phyloP scores from a whole-genome alignment of 805 yeast genomes.

The Citeromyces matritensis region DNA sequence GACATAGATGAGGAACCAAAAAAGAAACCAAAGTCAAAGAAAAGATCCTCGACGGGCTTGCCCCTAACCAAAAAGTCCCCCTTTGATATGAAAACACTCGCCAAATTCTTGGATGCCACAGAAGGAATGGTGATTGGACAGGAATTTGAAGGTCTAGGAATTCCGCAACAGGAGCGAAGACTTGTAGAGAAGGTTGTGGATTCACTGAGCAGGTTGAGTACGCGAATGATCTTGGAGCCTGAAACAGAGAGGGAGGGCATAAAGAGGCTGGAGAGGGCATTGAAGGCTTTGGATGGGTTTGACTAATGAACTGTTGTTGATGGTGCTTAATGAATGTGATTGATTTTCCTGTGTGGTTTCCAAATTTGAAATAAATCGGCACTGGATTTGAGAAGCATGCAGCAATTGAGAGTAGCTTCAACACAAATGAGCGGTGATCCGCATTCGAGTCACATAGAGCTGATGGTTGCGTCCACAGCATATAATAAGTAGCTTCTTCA shows the following conservation, averaged over 20 bases:
- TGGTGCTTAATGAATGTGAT: too few relatives aligned
- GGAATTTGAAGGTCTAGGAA: constrained; percentile 59
- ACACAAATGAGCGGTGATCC: too few relatives aligned
- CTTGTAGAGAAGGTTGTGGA: constrained; percentile 78
- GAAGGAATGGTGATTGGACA: constrained; percentile 50
- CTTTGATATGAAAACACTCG: constrained; percentile 26
- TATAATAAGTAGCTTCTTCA: too few relatives aligned
- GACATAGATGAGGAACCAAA: constrained; percentile 3
- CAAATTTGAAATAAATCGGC: too few relatives aligned
- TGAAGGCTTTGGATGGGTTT: constrained; percentile 78
- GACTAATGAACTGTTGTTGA: too few relatives aligned
- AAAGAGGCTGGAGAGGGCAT: constrained; percentile 64
- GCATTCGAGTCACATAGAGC: too few relatives aligned
- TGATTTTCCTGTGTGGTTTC: too few relatives aligned
- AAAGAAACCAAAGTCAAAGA: constrained; percentile 3
- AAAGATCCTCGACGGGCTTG: constrained; percentile 8
- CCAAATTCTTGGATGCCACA: constrained; percentile 36
- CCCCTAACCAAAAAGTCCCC: constrained; percentile 10
- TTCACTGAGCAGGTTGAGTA: constrained; percentile 70
- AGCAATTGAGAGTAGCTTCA: too few relatives aligned
- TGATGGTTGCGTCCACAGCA: too few relatives aligned
- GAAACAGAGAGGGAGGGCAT: constrained; percentile 70
- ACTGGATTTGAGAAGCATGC: too few relatives aligned
- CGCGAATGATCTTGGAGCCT: constrained; percentile 82
- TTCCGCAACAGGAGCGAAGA: constrained; percentile 65